Evolutionary conservation across 805 yeast species (phyloP), one percentile per base, ranked within the genome.

Genomic region (Kazachstania africana): DNA sequence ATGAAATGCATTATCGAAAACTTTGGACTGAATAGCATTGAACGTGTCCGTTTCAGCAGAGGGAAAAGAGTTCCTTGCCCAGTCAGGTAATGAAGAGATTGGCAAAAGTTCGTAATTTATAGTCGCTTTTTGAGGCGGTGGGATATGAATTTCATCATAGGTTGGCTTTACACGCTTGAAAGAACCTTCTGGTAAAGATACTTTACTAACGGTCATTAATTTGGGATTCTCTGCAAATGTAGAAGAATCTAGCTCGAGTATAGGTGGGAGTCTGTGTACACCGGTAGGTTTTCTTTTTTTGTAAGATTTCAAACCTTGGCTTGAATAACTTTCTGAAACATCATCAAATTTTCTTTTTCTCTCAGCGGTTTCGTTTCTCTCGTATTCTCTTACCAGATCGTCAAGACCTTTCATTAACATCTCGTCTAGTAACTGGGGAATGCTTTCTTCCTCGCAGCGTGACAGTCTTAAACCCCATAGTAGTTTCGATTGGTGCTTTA

Each of bases 131-230:
- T 58, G 52, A 0, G 95, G 95, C 0, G 95, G 77, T 0, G 98
- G 98, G n/a, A 91, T 72, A 39, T 77, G 85, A 23, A 87, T 81
- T 44, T 84, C 93, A 48, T 88, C 97, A 57, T 88, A 88, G 4
- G 70, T 59, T 36, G 71, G 74, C 40, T 75, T 75, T 9, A 72
- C 70, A 36, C 80, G 71, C 46, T 81, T 84, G 50, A 72, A 80
- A 0, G 97, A 80, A 3, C 94, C 94, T 36, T 68, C 68, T 0
- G 98, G 97, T 3, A 91, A 67, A 32, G 68, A 66, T 15, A 91
- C 72, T 37, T 75, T 78, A 1, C 78, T 59, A 0, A 70, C 65
- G 1, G 85, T 68, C 70, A 78, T 66, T 8, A 79, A 59, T 42
- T 72, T 80, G 0, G 79, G 62, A 0, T 91, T 88, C 48, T 81